phyloP scores from a whole-genome alignment of 345 rosid species.

The Eucalyptus tenuipes region DNA sequence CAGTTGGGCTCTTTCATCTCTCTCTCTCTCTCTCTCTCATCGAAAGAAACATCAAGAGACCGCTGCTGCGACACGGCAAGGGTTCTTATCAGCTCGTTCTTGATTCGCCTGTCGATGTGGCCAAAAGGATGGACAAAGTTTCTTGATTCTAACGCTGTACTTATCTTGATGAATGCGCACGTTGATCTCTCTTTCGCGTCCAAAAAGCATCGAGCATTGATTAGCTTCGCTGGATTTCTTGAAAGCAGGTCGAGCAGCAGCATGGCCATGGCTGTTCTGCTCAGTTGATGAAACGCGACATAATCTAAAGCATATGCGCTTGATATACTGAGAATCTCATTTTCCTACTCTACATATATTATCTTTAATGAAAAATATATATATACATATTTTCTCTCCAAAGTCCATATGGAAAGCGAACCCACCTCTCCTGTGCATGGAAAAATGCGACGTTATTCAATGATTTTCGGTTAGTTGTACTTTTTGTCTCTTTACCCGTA shows the following conservation, averaged over 20 bases:
- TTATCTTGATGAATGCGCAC: background rate
- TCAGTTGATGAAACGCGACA: background rate
- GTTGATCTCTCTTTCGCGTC: background rate
- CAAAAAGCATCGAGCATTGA: background rate
- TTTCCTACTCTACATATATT: background rate
- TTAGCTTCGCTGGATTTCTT: background rate
- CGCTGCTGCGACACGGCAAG: background rate
- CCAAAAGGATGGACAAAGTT: background rate
- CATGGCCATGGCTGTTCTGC: background rate
- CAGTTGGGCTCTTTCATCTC: background rate
- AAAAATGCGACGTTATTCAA: background rate
- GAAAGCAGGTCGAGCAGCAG: background rate
- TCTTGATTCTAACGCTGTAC: background rate
- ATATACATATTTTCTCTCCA: background rate
- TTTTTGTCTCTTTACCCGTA: background rate
- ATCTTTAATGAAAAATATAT: background rate
- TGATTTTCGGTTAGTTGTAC: background rate
- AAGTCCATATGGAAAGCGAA: background rate
- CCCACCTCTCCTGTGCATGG: background rate
- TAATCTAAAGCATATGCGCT: background rate
- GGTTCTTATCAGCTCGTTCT: background rate
- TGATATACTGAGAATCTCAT: background rate
- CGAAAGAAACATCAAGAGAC: background rate
- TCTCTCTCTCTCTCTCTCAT: background rate
- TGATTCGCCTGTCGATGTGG: background rate